phyloP scores from a whole-genome alignment of 129 eudicot species.

The Apium graveolens region DNA sequence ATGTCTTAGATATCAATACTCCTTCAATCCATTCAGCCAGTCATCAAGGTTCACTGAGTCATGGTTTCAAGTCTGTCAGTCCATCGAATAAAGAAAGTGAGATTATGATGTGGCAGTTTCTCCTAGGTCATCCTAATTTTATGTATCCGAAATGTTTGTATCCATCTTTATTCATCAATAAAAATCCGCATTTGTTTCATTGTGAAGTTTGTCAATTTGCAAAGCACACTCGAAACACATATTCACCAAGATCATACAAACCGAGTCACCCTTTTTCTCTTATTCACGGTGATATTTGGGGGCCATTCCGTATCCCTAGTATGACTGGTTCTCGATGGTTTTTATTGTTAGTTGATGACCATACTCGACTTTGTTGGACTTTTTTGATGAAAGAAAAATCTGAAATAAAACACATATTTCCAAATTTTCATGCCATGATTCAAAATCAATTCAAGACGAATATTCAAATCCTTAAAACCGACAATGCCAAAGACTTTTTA shows the following conservation, averaged over 20 bases:
- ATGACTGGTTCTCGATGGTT: background rate
- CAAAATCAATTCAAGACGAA: too few relatives aligned
- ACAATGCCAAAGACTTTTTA: background rate
- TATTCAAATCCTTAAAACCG: background rate
- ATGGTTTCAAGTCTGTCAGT: background rate
- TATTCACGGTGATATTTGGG: background rate
- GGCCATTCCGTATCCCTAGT: background rate
- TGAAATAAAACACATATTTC: background rate
- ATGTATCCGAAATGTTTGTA: background rate
- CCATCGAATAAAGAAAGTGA: background rate
- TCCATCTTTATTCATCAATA: background rate
- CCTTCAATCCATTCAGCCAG: background rate
- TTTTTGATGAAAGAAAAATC: background rate
- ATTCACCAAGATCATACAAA: background rate
- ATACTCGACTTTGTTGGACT: background rate
- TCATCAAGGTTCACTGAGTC: background rate
- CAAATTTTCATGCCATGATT: too few relatives aligned
- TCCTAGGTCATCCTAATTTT: background rate
- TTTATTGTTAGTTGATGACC: background rate
- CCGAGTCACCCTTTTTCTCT: background rate
- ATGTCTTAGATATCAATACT: background rate
- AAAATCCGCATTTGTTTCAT: background rate
- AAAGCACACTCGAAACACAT: background rate
- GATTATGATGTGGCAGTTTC: background rate
- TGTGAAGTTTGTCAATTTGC: background rate